Conservation (phyloP, 2,329 filamentous ascomycete species). For the Corinectria fuckeliana region DNA sequence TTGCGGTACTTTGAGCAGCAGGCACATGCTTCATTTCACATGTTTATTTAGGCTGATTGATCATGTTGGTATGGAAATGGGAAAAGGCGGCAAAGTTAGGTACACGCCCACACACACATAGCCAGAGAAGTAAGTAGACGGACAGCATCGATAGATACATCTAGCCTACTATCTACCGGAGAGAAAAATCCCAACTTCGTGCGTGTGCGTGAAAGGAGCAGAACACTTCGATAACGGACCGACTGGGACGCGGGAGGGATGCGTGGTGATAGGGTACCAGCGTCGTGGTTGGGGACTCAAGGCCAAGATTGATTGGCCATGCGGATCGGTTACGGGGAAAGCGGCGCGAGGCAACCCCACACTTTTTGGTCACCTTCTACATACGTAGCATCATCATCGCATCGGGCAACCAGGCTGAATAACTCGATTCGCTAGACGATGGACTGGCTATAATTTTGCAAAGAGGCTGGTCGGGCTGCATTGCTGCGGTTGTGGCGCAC, state of each 20-base stretch:
- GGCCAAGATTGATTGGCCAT: conserved; percentile 35
- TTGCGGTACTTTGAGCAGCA: conserved; percentile 1
- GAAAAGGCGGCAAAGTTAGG: too few species aligned
- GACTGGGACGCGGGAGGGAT: conserved; percentile 33
- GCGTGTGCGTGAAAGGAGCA: background rate
- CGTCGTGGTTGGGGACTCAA: conserved; percentile 33
- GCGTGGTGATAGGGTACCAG: conserved; percentile 41
- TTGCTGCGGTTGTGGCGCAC: background rate
- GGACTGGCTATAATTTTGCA: background rate
- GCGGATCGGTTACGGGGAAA: conserved; percentile 29
- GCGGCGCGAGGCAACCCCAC: conserved; percentile 39
- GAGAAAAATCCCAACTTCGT: too few species aligned
- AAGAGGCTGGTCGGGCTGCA: background rate
- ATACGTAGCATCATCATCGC: conserved; percentile 20
- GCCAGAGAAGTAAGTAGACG: too few species aligned
- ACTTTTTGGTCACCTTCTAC: conserved; percentile 18
- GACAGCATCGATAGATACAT: too few species aligned
- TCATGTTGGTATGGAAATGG: too few species aligned
- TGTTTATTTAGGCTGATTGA: too few species aligned
- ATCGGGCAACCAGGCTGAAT: background rate
- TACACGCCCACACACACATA: too few species aligned
- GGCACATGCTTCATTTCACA: too few species aligned
- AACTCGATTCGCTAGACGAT: background rate
- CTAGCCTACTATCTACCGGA: too few species aligned
- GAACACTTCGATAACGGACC: conserved; percentile 36